Evolutionary conservation across 2,329 filamentous ascomycete species (phyloP).

Genomic region (Pseudocercospora fijiensis): DNA sequence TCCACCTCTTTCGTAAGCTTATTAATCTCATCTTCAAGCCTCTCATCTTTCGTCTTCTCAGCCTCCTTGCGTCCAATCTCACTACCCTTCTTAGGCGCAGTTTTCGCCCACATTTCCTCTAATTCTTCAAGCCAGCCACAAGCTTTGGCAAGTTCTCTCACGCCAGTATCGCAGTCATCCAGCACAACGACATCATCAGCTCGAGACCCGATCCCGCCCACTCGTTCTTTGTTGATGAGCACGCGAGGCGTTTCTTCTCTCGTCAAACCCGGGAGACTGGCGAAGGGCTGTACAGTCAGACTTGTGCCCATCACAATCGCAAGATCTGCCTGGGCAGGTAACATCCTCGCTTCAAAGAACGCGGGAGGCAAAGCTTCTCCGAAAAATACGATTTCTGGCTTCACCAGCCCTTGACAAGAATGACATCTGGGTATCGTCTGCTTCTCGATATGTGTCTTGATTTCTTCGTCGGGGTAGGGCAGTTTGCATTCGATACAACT

Average conservation of each 20-base stretch:
- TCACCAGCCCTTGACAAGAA: constrained; percentile 74
- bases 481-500: constrained; percentile 84
- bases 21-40: constrained; percentile 57
- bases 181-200: constrained; percentile 82
- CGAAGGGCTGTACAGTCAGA: constrained; percentile 84
- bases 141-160: constrained; percentile 72
- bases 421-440: constrained; percentile 71
- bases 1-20: constrained; percentile 60
- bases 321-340: constrained; percentile 67
- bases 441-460: constrained; percentile 66
- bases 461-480: constrained; percentile 68
- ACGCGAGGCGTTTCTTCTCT: constrained; percentile 67
- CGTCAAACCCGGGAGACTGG: constrained; percentile 69
- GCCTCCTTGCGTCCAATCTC: constrained; percentile 32
- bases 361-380: constrained; percentile 68
- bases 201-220: constrained; percentile 73
- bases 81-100: constrained; percentile 60
- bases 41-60: constrained; percentile 54
- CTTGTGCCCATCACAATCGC: constrained; percentile 87
- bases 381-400: constrained; percentile 95
- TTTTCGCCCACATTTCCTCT: constrained; percentile 68
- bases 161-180: constrained; percentile 78
- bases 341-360: constrained; percentile 61
- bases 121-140: constrained; percentile 86
- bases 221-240: constrained; percentile 81